A percentile compares a stretch with the other conserved stretches of the same genome.
Conservation (phyloP, 345 rosid species). For the Pistacia atlantica region DNA sequence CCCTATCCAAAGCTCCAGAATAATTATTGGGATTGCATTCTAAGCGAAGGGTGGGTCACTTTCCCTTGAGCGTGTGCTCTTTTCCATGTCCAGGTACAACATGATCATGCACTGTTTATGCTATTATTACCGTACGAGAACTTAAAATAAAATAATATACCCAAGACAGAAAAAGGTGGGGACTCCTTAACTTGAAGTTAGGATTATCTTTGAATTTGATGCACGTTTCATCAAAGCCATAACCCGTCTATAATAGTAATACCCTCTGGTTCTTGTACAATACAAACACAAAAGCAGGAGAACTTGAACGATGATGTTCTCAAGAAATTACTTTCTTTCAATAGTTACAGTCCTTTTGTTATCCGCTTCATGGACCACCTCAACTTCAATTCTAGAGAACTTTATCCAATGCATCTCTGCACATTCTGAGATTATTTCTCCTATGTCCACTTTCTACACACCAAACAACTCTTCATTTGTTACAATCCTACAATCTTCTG, state of each 20-base stretch:
- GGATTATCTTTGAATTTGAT: background rate
- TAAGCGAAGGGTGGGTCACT: slow-evolving; percentile 8
- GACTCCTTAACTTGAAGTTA: slow-evolving; percentile 14
- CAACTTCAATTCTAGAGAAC: background rate
- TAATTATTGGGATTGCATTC: slow-evolving; percentile 9
- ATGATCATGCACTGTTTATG: background rate
- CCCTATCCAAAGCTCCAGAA: background rate
- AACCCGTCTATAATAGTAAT: background rate
- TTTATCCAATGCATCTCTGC: slow-evolving; percentile 5
- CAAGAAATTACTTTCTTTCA: background rate
- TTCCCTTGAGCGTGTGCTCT: background rate
- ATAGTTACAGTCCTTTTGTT: slow-evolving; percentile 5
- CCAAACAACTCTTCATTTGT: slow-evolving; percentile 3
- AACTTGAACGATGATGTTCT: slow-evolving; percentile 13
- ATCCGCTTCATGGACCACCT: background rate
- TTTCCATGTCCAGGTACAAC: background rate
- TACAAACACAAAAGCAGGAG: background rate
- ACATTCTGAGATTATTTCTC: background rate
- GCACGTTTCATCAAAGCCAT: slow-evolving; percentile 2
- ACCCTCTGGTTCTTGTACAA: background rate
- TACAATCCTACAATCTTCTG: slow-evolving; percentile 7
- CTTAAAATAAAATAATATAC: background rate
- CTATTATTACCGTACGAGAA: background rate
- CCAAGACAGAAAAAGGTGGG: background rate
- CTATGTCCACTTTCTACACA: background rate